Evolutionary conservation across 768 basidiomycete species (phyloP), one percentile per base, ranked within the genome.

Genomic region (Cubamyces lactineus): DNA sequence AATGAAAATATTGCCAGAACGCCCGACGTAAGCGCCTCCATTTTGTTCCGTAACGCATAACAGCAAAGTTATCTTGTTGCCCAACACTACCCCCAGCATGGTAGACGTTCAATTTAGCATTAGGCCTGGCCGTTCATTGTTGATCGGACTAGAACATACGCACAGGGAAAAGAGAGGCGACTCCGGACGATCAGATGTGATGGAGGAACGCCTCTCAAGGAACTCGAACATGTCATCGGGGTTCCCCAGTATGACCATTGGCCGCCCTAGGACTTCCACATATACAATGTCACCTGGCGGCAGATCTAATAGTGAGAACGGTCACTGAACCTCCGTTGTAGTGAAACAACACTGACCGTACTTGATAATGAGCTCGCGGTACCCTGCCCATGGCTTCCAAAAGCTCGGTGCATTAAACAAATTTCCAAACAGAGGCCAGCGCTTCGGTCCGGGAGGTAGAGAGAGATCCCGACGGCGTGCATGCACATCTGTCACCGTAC

Each of bases 171-270:
- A 2, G 19, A 58, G 19, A 8, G 34, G 40, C 16, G 40, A 46
- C 0, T n/a, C 17, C 5, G 43, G 54, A 39, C 76, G 59, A 42
- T 69, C 70, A 7, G 73, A 74, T 38, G 73, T 71, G 19, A 70
- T 69, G 5, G 66, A 61, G 1, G 71, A 69, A 13, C 68, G 62
- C 41, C 70, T 70, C 16, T 73, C 67, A n/a, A 75, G 62, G 30
- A 72, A 66, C 13, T 75, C 74, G 1, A 43, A 45, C 19, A 68
- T 67, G 8, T 66, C 62, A 13, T 66, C 55, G 11, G 62, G 40
- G 1, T 69, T 69, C 41, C 72, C 69, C 7, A 74, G 50, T 16
- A 72, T 26, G 23, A 73, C 28, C 12, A 72, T 56, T 6, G 28
- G 23, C 9, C 47, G 34, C 4, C 55, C 54, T 2, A 57, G 40